phyloP scores from a whole-genome alignment of 139 green algal species.

The Coelastrella sp. region DNA sequence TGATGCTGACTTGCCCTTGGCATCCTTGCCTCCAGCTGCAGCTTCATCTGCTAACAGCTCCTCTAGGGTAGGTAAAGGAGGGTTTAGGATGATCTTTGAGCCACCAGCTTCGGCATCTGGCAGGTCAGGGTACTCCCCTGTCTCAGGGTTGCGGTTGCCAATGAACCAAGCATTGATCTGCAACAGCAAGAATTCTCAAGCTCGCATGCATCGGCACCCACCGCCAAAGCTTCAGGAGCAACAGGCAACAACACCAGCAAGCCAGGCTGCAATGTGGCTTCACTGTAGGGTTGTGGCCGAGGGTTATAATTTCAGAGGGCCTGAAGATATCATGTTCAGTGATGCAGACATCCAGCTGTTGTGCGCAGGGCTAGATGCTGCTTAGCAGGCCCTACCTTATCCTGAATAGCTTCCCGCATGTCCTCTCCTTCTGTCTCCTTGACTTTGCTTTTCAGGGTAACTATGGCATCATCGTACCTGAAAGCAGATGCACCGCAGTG shows the following conservation, averaged over 20 bases:
- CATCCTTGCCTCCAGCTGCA: constrained; percentile 57
- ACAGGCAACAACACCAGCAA: not conserved
- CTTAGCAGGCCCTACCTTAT: constrained; percentile 76
- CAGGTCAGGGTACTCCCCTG: constrained; percentile 85
- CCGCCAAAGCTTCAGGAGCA: not conserved
- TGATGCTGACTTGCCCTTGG: constrained; percentile 63
- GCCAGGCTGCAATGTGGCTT: not conserved
- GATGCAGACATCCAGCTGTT: not conserved
- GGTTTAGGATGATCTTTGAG: constrained; percentile 83
- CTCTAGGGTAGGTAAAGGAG: constrained; percentile 65
- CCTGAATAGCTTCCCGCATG: constrained; percentile 91
- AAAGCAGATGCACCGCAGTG: no score
- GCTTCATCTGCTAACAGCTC: constrained; percentile 55
- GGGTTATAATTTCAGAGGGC: no score
- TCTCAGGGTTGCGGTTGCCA: constrained; percentile 81
- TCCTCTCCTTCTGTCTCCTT: constrained; percentile 84
- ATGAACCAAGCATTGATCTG: constrained; percentile 92
- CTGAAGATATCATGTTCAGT: no score
- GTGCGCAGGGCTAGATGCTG: no score
- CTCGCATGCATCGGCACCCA: no score
- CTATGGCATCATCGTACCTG: constrained; percentile 79
- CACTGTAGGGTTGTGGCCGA: not conserved
- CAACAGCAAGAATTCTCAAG: not conserved
- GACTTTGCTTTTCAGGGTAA: constrained; percentile 81
- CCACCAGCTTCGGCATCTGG: constrained; percentile 82